These are phyloP conservation scores for Cryptomeria japonica DNA, from an alignment of 75 land plant species.

Conservation along the genomic window DNA sequence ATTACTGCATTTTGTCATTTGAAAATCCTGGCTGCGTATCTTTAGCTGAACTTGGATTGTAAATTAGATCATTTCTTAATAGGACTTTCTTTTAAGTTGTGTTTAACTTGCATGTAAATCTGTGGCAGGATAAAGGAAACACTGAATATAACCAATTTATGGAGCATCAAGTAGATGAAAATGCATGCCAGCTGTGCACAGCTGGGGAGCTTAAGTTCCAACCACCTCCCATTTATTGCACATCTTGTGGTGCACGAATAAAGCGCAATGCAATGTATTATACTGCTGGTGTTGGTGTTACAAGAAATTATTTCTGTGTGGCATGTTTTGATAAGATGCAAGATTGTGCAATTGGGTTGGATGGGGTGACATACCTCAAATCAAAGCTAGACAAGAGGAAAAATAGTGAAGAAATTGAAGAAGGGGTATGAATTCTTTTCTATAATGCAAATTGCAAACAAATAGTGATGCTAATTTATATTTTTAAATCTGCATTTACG, in stretches of 20 bases:
- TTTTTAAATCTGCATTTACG: background rate
- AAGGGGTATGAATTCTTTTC: conserved; percentile 58
- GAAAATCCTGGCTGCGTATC: background rate
- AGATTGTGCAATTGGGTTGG: conserved; percentile 68
- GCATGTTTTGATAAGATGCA: conserved; percentile 91
- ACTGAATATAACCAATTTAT: conserved; percentile 91
- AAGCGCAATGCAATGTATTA: conserved; percentile 90
- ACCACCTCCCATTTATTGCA: conserved; percentile 94
- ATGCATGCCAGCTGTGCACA: conserved; percentile 93
- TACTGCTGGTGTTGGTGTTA: conserved; percentile 71
- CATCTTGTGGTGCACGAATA: conserved; percentile 90
- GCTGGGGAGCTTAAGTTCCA: conserved; percentile 94
- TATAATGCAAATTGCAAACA: conserved; percentile 10
- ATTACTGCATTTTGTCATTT: conserved; percentile 3
- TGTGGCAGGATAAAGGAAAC: conserved; percentile 86
- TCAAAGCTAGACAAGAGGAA: conserved; percentile 78
- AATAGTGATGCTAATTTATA: background rate
- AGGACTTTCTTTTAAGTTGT: background rate
- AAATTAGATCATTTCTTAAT: background rate
- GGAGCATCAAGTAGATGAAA: conserved; percentile 86
- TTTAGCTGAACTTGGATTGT: background rate
- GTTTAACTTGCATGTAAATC: background rate
- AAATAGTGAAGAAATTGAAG: conserved; percentile 96
- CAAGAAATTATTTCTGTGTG: conserved; percentile 85
- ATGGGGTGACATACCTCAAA: conserved; percentile 64